Base-by-base conservation (phyloP, 2,329 filamentous ascomycete genomes). In the Chaetoscypha palmicola region DNA sequence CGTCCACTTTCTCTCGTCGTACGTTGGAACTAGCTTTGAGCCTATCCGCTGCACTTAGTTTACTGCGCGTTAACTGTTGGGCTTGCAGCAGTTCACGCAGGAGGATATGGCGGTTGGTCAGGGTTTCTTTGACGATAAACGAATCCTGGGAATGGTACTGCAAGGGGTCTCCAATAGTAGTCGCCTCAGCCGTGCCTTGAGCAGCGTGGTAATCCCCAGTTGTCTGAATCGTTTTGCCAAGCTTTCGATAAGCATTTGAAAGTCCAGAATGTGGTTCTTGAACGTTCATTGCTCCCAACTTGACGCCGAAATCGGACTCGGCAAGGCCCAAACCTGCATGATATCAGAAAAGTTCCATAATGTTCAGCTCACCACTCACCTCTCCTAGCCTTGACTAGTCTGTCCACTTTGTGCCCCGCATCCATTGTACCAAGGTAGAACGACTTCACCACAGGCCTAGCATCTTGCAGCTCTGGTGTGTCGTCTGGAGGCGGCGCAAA, bases 351-450 rank as follows among this genome's bases (percentile, higher is more conserved):
- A 36, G 30, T 9, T 33, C 28, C 8, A 5, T 17, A 28, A 11
- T 19, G n/a, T 14, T 20, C 20, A n/a, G 28, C 21, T 22, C 20
- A 33, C 31, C n/a, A 37, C 70, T 54, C 77, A 94, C 91, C 87
- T 80, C 90, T 78, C 61, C 92, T 77, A 48, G 84, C 80, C 68
- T 95, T 97, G 53, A 98, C 92, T 24, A 97, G 77, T 62, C 83
- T 87, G 61, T 98, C 92, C 23, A 98, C 80, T 67, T 96, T 97
- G 66, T 98, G 92, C 33, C 89, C 88, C n/a, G 88, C 81, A 62
- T 97, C 92, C 88, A 98, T 94, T 5, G 88, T 83, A 16, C 87
- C 88, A 17, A 98, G 72, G 61, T 98, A 98, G 63, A 98, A 97
- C 37, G 90, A 76, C 69, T 98, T 98, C 28, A 97, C 92, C 33